Evolutionary conservation across 768 basidiomycete genomes (phyloP).

Genomic region (Tephrocybe sp.): DNA sequence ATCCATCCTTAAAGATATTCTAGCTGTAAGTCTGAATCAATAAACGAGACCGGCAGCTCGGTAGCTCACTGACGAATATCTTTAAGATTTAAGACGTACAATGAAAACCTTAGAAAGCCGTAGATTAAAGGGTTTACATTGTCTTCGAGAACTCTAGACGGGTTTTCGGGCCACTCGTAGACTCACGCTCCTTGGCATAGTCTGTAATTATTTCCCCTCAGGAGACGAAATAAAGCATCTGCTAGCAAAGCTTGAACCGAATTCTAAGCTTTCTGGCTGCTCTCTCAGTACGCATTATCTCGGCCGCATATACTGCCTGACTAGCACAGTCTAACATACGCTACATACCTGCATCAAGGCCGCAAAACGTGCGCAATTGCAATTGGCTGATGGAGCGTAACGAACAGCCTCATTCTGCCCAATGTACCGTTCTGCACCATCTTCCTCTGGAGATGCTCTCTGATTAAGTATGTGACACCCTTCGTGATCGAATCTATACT

Average conservation of each 20-base stretch:
- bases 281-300: background rate
- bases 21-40: background rate
- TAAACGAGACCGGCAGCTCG: no score
- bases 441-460: background rate
- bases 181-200: background rate
- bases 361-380: constrained; percentile 10
- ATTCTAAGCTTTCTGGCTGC: no score
- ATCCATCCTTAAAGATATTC: constrained; percentile 15
- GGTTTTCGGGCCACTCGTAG: background rate
- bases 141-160: constrained; percentile 6
- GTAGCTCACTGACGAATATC: background rate
- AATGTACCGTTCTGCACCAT: background rate
- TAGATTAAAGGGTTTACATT: background rate
- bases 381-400: constrained; percentile 14
- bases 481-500: background rate
- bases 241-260: no score
- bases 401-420: constrained; percentile 1
- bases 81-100: background rate
- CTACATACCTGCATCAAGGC: no score
- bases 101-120: background rate
- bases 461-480: constrained; percentile 5
- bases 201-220: background rate
- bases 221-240: background rate
- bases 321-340: background rate
- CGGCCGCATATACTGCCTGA: background rate